Conservation (phyloP, 352 stramenopile species). For the Pythium utonaiense region DNA sequence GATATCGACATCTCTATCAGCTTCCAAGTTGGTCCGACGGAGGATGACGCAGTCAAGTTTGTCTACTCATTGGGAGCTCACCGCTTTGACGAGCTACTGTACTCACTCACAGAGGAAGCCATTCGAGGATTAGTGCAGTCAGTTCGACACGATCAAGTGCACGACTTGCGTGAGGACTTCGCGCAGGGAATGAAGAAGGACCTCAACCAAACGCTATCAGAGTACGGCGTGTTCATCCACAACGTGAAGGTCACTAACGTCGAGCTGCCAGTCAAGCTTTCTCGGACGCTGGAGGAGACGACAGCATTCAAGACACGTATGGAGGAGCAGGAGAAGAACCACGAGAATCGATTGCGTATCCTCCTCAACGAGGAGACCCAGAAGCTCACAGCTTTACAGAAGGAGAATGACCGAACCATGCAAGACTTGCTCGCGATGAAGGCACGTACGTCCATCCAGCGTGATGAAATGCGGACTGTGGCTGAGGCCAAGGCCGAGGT, state of each 20-base stretch:
- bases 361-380: slow-evolving; percentile 82
- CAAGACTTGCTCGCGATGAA: slow-evolving; percentile 71
- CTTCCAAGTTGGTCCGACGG: slow-evolving; percentile 79
- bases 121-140: slow-evolving; percentile 81
- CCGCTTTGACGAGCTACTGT: slow-evolving; percentile 79
- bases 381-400: slow-evolving; percentile 76
- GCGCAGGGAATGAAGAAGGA: slow-evolving; percentile 82
- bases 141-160: slow-evolving; percentile 78
- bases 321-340: slow-evolving; percentile 88
- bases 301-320: slow-evolving; percentile 87
- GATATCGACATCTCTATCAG: slow-evolving; percentile 87
- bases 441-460: slow-evolving; percentile 65
- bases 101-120: slow-evolving; percentile 69
- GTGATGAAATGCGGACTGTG: slow-evolving; percentile 71
- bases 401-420: slow-evolving; percentile 72
- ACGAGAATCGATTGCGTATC: slow-evolving; percentile 85
- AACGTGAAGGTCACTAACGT: slow-evolving; percentile 89
- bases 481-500: slow-evolving; percentile 76
- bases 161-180: slow-evolving; percentile 80
- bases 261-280: slow-evolving; percentile 57
- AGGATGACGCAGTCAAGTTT: slow-evolving; percentile 78
- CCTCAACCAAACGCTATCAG: slow-evolving; percentile 65
- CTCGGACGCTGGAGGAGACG: slow-evolving; percentile 68
- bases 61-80: slow-evolving; percentile 80
- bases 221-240: slow-evolving; percentile 80